Evolutionary conservation across 805 yeast species (phyloP), one percentile per base, ranked within the genome.

Genomic region (Lipomyces yamadae): DNA sequence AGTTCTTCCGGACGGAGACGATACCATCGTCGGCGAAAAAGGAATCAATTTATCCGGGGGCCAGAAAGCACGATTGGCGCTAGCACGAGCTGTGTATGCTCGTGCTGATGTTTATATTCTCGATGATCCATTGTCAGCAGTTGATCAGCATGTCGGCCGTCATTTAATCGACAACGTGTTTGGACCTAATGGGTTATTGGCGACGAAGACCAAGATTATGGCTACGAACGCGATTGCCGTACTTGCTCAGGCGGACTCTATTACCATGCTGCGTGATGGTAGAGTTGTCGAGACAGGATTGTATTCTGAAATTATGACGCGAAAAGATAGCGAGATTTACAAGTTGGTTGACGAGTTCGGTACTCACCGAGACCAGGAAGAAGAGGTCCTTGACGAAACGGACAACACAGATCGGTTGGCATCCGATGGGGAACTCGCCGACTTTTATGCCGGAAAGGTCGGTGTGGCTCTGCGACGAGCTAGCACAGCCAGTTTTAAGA

Each of bases 1-100:
- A 35, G 86, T 88, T 39, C 83, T 94, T 67, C 92, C 97, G 0
- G 90, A 91, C 74, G 97, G 97, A 64, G 98, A 95, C 76, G 82
- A 82, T 58, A 95, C 99, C 3, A 85, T 90, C 72, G 98, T 94
- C 65, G 99, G 99, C 69, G 99, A 94, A 79, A 92, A 93, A 76
- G 99, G 99, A 69, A 93, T 94, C 61, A 90, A 97, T 10, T 81
- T 94, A 60, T 90, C 97, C 45, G 99, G 99, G 57, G 99, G 99
- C 56, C 98, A 95, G 78, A 95, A 95, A 81, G 98, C 99, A 0
- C 86, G 99, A 77, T 83, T 95, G 45, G 88, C 97, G 0, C 83
- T 94, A 60, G 99, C 99, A 0, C 85, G 99, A 76, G 98, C 99
- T 8, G 97, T 95, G 6, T 94, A 95, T 76, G 85, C 97, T 8